phyloP scores from a whole-genome alignment of 169 alveolate species.

The Plasmodium adleri region DNA sequence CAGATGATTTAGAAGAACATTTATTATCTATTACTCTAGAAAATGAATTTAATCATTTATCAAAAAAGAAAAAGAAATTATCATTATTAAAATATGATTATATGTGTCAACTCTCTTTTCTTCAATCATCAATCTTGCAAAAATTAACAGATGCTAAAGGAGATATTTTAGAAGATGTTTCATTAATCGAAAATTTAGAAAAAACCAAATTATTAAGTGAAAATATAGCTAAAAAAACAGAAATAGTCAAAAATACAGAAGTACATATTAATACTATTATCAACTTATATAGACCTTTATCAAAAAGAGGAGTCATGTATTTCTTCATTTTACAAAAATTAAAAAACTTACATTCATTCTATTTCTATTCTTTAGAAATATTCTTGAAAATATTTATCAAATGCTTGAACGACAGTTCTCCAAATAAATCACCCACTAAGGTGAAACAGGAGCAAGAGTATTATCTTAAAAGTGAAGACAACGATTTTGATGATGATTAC shows the following conservation, averaged over 20 bases:
- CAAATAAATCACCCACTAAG: slow-evolving; percentile 72
- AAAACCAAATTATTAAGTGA: slow-evolving; percentile 94
- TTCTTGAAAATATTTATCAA: slow-evolving; percentile 94
- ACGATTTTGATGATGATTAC: slow-evolving; percentile 65
- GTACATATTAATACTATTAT: slow-evolving; percentile 94
- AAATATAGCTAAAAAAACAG: slow-evolving; percentile 95
- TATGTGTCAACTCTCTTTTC: slow-evolving; percentile 93
- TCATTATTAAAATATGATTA: slow-evolving; percentile 95
- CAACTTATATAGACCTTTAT: slow-evolving; percentile 96
- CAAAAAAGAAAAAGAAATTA: slow-evolving; percentile 91
- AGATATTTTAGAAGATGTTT: slow-evolving; percentile 95
- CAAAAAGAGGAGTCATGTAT: slow-evolving; percentile 93
- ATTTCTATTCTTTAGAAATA: slow-evolving; percentile 94
- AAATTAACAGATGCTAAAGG: slow-evolving; percentile 93
- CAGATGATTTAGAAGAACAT: slow-evolving; percentile 95
- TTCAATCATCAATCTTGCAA: slow-evolving; percentile 93
- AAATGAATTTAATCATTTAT: slow-evolving; percentile 95
- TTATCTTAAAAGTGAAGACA: slow-evolving; percentile 78
- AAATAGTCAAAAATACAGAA: slow-evolving; percentile 94
- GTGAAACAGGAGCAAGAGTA: slow-evolving; percentile 66
- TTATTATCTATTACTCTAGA: slow-evolving; percentile 94
- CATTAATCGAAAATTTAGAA: slow-evolving; percentile 94
- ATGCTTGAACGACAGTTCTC: slow-evolving; percentile 94
- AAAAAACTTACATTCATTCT: slow-evolving; percentile 66
- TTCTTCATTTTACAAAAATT: slow-evolving; percentile 94